These are phyloP conservation scores for Mangifera indica DNA, from an alignment of 345 rosid species.

Conservation along the genomic window DNA sequence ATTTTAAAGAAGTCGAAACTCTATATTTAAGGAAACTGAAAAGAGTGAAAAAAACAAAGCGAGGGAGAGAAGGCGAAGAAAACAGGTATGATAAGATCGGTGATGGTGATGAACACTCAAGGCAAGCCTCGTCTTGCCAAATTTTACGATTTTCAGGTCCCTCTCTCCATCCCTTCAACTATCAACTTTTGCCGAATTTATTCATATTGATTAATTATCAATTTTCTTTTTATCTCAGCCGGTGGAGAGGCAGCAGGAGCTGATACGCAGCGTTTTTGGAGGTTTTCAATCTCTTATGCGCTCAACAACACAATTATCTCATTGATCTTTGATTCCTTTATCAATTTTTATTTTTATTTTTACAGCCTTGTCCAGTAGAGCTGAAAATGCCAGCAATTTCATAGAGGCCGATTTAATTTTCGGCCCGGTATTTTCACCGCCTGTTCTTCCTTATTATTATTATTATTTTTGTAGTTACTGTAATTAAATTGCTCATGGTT, in stretches of 20 bases:
- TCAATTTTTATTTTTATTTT: conserved; percentile 35
- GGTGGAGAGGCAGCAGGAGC: conserved; percentile 85
- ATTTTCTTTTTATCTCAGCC: conserved; percentile 38
- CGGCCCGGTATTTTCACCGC: conserved; percentile 57
- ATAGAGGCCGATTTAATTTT: conserved; percentile 74
- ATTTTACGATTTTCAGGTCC: conserved; percentile 76
- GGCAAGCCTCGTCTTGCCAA: conserved; percentile 93
- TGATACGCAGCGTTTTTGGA: conserved; percentile 74
- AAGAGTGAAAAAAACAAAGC: background rate
- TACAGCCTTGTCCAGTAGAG: conserved; percentile 71
- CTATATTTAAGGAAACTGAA: background rate
- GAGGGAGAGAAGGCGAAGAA: background rate
- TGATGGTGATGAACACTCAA: conserved; percentile 81
- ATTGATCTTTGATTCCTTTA: conserved; percentile 2
- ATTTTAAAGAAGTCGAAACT: background rate
- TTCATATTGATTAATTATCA: conserved; percentile 9
- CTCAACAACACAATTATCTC: background rate
- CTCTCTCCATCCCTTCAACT: background rate
- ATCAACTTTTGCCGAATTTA: background rate
- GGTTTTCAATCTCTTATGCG: conserved; percentile 36
- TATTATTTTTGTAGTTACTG: background rate
- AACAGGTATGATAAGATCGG: conserved; percentile 71
- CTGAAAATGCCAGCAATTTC: conserved; percentile 88
- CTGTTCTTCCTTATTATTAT: background rate
- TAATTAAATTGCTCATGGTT: background rate